Evolutionary conservation across 345 rosid species (phyloP), one percentile per base, ranked within the genome.

Genomic region (Linum tenue): DNA sequence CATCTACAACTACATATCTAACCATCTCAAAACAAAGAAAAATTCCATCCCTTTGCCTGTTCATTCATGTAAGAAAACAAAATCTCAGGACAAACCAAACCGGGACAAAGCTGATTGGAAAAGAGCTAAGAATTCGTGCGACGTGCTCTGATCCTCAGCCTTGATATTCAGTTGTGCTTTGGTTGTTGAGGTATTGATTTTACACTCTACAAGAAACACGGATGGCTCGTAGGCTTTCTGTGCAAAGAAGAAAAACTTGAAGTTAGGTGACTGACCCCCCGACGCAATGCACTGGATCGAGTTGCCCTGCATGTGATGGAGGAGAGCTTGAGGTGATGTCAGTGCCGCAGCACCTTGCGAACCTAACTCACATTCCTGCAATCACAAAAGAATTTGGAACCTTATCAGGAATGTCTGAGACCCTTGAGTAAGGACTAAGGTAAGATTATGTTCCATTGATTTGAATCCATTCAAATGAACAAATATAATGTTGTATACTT

Each of bases 251-350:
- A 94, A 94, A 68, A 94, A 94, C 79, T 90, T 94, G 69, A 86
- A 86, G 83, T 83, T 86, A 10, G 95, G 90, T 9, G 90, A 78
- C 73, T 90, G 96, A 42, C 97, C 99, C 0, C 99, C 99, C 0
- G 97, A 90, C 62, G 95, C 99, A 39, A 90, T 94, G 78, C 97
- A 94, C 55, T 88, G 95, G 71, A 90, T 79, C 57, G 90, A 90
- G 68, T 86, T 79, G 72, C 77, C 80, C 73, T 86, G 97, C 99
- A 90, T 85, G 81, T 90, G 95, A 70, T 73, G 78, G 66, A 88
- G 76, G 57, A 94, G 89, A 63, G 88, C 83, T 67, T 90, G 91
- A 55, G 97, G 87, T 37, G 85, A 68, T 37, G 88, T 81, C 73
- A 90, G 73, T 44, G 86, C 87, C 1, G 81, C 88, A 11, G 83